Percentiles rank a stretch among this genome's conserved stretches.
phyloP scores from a whole-genome alignment of 2,329 filamentous ascomycete species.

The Colletotrichum gigasporum region DNA sequence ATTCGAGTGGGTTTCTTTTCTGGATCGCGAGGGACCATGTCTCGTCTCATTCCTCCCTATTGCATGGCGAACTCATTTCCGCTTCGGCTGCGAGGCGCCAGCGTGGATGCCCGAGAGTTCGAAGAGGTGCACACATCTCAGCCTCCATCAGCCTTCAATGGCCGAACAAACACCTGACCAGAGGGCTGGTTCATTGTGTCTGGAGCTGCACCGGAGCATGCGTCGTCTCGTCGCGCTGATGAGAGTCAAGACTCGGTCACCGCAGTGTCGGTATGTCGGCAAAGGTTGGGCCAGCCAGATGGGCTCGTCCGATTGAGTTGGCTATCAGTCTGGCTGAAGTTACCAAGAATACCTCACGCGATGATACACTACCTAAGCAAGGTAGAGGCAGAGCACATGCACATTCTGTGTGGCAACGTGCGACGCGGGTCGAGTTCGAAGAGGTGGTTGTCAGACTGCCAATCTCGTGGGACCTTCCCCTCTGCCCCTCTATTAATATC shows the following conservation, averaged over 20 bases:
- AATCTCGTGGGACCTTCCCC: neutral
- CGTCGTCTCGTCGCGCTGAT: neutral
- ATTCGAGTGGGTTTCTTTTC: neutral
- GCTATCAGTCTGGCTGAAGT: neutral
- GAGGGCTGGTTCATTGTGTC: too few species aligned
- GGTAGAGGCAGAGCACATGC: conserved; percentile 2
- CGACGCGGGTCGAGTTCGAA: neutral
- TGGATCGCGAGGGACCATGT: neutral
- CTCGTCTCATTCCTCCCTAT: conserved; percentile 12
- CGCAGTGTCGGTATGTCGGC: neutral
- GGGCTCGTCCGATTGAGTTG: neutral
- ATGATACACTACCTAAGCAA: neutral
- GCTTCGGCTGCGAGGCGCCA: neutral
- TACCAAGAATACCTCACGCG: neutral
- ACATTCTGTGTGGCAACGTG: neutral
- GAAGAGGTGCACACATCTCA: neutral
- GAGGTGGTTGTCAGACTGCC: neutral
- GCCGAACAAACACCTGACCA: neutral
- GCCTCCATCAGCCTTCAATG: neutral
- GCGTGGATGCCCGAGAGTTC: neutral
- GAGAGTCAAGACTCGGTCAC: neutral
- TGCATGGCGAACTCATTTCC: neutral
- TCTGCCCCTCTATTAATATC: conserved; percentile 16
- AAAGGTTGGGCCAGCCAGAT: neutral
- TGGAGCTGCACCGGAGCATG: neutral